Conservation (phyloP, 257 asterid species). For the Lithospermum erythrorhizon region DNA sequence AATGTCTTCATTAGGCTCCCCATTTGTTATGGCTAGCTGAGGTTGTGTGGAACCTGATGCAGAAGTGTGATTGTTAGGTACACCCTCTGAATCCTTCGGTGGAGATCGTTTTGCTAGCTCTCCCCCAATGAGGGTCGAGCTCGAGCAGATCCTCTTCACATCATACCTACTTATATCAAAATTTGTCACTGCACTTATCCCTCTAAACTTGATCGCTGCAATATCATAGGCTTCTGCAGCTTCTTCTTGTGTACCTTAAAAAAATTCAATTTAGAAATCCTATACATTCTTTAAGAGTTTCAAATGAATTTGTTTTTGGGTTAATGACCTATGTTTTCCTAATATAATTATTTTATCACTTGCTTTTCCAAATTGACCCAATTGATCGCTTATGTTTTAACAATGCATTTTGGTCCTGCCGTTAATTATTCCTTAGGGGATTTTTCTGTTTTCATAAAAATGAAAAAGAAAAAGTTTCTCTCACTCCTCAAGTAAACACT, state of each 20-base stretch:
- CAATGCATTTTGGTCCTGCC: too few relatives aligned
- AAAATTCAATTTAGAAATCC: background rate
- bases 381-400: too few relatives aligned
- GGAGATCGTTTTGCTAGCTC: constrained; percentile 71
- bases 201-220: constrained; percentile 77
- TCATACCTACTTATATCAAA: constrained; percentile 67
- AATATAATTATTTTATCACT: too few relatives aligned
- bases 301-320: too few relatives aligned
- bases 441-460: too few relatives aligned
- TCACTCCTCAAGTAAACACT: too few relatives aligned
- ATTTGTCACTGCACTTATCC: constrained; percentile 76
- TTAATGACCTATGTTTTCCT: too few relatives aligned
- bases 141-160: constrained; percentile 60
- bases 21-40: constrained; percentile 29
- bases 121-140: constrained; percentile 60
- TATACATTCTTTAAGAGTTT: too few relatives aligned
- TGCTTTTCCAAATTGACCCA: too few relatives aligned
- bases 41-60: constrained; percentile 38
- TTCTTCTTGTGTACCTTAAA: constrained; percentile 75
- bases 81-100: constrained; percentile 21
- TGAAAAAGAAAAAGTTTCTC: too few relatives aligned
- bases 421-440: too few relatives aligned
- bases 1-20: constrained; percentile 14
- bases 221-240: constrained; percentile 86
- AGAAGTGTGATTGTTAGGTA: constrained; percentile 37